Conservation (phyloP, 495 filamentous ascomycete species). For the Penicillium alfredii region DNA sequence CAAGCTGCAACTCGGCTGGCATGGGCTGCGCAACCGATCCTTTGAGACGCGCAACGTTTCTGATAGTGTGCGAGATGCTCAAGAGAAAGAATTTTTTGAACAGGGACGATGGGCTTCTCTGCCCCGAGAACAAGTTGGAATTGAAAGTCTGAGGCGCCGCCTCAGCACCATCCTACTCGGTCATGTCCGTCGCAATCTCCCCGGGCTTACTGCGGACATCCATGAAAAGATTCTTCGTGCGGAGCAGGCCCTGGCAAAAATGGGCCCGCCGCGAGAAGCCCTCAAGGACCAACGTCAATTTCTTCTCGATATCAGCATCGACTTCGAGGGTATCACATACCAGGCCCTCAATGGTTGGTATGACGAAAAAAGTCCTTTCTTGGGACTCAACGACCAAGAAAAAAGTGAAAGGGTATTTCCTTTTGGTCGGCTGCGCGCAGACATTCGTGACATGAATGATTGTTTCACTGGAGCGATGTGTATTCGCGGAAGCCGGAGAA, state of each 20-base stretch:
- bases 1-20: constrained; percentile 60
- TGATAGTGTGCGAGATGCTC: constrained; percentile 21
- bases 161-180: constrained; percentile 37
- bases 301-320: constrained; percentile 47
- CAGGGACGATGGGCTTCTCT: constrained; percentile 31
- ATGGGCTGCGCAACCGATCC: constrained; percentile 56
- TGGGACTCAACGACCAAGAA: constrained; percentile 16
- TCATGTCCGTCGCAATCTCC: constrained; percentile 38
- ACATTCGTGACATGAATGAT: constrained; percentile 52
- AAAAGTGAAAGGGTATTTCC: background rate
- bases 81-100: constrained; percentile 30
- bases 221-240: constrained; percentile 16
- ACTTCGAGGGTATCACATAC: constrained; percentile 44
- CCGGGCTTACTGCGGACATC: constrained; percentile 27
- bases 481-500: constrained; percentile 33
- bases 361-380: constrained; percentile 53
- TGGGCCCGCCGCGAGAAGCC: constrained; percentile 46
- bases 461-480: constrained; percentile 49
- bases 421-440: constrained; percentile 51
- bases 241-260: constrained; percentile 27
- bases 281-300: constrained; percentile 48
- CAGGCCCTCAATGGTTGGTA: constrained; percentile 53
- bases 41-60: constrained; percentile 33
- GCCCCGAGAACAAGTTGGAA: constrained; percentile 23
- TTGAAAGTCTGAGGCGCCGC: constrained; percentile 34